Base-by-base conservation (phyloP, 305 asterid genomes). In the Fraxinus platypoda region DNA sequence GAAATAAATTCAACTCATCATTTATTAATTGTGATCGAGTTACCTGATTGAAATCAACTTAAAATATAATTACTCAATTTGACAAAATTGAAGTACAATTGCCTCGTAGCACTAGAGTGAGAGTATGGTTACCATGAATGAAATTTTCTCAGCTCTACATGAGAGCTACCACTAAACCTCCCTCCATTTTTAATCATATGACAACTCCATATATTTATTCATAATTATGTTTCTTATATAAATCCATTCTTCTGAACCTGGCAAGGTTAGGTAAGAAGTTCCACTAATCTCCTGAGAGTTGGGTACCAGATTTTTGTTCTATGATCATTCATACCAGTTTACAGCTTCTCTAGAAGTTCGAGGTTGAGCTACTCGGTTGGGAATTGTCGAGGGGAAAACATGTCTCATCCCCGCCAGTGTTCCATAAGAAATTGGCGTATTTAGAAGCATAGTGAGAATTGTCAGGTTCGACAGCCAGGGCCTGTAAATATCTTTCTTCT, bases 401-500 rank as follows among this genome's bases (percentile, higher is more conserved):
- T 2, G 98, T 94, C 12, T 90, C 99, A 43, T 93, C 97, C 15
- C 93, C 97, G 3, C 98, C 97, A 8, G 95, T 93, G 84, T 78
- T 90, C 99, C 99, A 95, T 85, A 95, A 85, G 94, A 95, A 94
- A 83, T 85, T 81, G 2, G 97, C 95, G 12, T 95, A 94, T 59
- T 83, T 84, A 4, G 94, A 90, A 37, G 93, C 91, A 30, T 86
- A 84, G 28, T 88, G 85, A 35, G 91, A 21, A 77, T 90, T 93
- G 5, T 83, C 81, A 2, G 97, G 96, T 78, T 92, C 97, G 26
- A 85, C 82, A 6, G 89, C 81, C 74, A 91, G n/a, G 4, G 97
- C 94, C 81, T 92, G 95, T 23, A 91, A 35, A 78, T 83, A 95
- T 80, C 79, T 85, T 68, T 95, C 94, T 87, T 95, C 99, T 0